Base-by-base conservation (phyloP, 78 protist genomes). In the Reticulomyxa filosa region DNA sequence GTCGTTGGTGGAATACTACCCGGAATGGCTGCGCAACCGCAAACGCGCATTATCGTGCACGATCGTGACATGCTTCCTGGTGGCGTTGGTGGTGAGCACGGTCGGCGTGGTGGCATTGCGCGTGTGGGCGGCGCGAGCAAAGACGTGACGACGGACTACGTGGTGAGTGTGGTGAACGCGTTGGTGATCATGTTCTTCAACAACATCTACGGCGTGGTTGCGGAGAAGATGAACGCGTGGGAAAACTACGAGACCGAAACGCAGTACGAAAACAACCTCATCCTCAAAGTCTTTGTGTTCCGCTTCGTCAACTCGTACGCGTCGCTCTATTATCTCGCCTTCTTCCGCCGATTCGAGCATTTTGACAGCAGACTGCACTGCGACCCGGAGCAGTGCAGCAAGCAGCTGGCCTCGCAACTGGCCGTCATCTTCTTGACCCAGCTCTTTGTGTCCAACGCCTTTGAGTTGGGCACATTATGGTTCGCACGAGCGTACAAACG, bases 191-290 rank as follows among this genome's bases (percentile, higher is more conserved):
- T 8, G 46, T 10, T 61, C 26, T 4, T 61, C 32, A 61, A 61
- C 42, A 1, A 4, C 65, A 3, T 61, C 26, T 61, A 6, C 17
- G 4, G 3, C 32, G 1, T 2, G 46, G 27, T 61, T 20, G 56
- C 65, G 4, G n/a, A 3, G 25, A 1, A 3, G 51, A 38, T 61
- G 48, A 61, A 5, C 50, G 65, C 1, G 25, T 4, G 1, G 27
- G 65, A 61, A 35, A 61, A 2, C 56, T 11, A 33, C 65, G 53
- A 32, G 32, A 61, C 65, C 38, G 46, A 61, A 20, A 17, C 65
- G 46, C 25, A 61, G 42, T 61, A 36, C 42, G 50, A 61, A 26
- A 22, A 61, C 51, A 7, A 17, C 32, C 65, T 61, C 51, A 36
- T 61, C 51, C 1, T 13, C 30, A 61, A 61, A 46, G 4, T 17